Evolutionary conservation across 1,284 basidiomycete genomes (phyloP).

Genomic region (Tilletia indica): DNA sequence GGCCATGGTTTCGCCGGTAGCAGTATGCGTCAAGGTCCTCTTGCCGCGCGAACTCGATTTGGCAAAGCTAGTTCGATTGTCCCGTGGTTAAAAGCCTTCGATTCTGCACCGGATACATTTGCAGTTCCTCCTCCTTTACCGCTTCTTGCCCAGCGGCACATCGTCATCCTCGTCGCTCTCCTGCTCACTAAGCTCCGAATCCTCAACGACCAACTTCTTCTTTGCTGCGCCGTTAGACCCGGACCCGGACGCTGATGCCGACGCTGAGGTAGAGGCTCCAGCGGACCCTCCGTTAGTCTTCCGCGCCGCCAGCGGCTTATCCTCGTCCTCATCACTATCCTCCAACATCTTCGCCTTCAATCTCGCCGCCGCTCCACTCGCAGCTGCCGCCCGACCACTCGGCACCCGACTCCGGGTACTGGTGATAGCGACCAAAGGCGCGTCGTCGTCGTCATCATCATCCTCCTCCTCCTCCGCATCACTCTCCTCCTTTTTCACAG

Average conservation of each 20-base stretch:
- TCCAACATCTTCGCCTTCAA: neutral
- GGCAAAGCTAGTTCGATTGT: too few species aligned
- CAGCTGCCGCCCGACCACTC: neutral
- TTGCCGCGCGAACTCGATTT: too few species aligned
- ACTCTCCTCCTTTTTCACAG: conserved; percentile 26
- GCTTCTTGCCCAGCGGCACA: conserved; percentile 14
- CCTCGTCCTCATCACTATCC: conserved; percentile 23
- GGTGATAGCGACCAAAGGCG: conserved; percentile 5
- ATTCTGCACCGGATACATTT: too few species aligned
- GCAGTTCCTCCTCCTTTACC: too few species aligned
- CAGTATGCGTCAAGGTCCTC: too few species aligned
- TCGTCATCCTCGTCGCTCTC: conserved; percentile 1
- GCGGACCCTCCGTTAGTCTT: neutral
- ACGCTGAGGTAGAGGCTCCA: neutral
- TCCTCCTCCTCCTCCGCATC: conserved; percentile 19
- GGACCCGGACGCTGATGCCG: neutral
- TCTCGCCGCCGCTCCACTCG: neutral
- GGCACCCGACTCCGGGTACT: neutral
- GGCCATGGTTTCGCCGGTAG: too few species aligned
- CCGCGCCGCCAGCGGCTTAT: conserved; percentile 13
- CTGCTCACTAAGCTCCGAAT: conserved; percentile 1
- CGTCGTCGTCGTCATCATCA: conserved; percentile 29
- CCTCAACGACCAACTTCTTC: neutral
- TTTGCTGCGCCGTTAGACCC: neutral
- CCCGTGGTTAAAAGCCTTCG: too few species aligned